These are phyloP conservation scores for Nemania abortiva DNA, from an alignment of 2,329 filamentous ascomycete species.

Conservation along the genomic window DNA sequence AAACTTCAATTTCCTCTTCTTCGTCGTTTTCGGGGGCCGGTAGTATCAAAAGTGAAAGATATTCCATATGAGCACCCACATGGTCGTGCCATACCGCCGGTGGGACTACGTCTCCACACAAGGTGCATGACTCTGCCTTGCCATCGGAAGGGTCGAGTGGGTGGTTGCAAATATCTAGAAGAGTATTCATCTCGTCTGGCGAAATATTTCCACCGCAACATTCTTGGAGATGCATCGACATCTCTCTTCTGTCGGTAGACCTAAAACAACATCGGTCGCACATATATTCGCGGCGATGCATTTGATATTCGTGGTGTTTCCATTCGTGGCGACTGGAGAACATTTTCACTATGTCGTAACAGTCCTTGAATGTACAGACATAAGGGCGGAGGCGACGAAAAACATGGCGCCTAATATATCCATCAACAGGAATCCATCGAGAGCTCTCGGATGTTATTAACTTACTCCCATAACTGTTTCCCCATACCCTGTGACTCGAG, in stretches of 20 bases:
- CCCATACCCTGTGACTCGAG: background rate
- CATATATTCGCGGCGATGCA: slow-evolving; percentile 20
- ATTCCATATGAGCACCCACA: slow-evolving; percentile 13
- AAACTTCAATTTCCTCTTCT: too few species aligned
- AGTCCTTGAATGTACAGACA: slow-evolving; percentile 19
- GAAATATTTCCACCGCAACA: background rate
- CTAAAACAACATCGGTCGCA: slow-evolving; percentile 5
- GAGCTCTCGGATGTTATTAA: background rate
- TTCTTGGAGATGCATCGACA: slow-evolving; percentile 13
- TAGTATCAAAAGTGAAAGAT: too few species aligned
- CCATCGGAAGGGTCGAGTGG: background rate
- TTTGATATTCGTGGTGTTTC: slow-evolving; percentile 18
- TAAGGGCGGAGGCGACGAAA: slow-evolving; percentile 24
- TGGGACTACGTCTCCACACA: slow-evolving; percentile 9
- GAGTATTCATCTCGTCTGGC: slow-evolving; percentile 4
- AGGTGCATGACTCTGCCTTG: background rate
- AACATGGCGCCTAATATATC: slow-evolving; percentile 19
- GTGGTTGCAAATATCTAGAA: slow-evolving; percentile 13
- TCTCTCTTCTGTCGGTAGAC: background rate
- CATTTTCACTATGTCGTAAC: slow-evolving; percentile 2
- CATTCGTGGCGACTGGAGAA: slow-evolving; percentile 19
- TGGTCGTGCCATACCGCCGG: slow-evolving; percentile 7
- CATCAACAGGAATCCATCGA: background rate
- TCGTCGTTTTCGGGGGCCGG: too few species aligned
- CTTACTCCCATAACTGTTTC: slow-evolving; percentile 22